Evolutionary conservation across 164 flowering plant species (phyloP), one percentile per base, ranked within the genome.

Genomic region (Kingdonia uniflora): DNA sequence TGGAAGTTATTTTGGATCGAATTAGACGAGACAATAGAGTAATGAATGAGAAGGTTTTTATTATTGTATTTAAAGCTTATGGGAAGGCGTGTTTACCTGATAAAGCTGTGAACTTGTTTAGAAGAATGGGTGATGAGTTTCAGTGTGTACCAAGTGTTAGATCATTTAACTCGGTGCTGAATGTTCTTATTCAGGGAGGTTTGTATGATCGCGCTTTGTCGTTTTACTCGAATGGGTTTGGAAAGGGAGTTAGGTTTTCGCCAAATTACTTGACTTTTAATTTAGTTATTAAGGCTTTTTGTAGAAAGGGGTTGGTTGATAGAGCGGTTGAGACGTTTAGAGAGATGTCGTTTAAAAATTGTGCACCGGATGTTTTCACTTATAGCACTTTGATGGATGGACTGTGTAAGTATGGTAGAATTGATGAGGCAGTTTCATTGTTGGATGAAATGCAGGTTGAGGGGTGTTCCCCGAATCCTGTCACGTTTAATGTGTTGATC

Each of bases 381-480:
- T 87, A 80, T 52, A 62, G 78, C 58, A 91, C 95, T 14, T 60
- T 91, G 71, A 91, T 91, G 89, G 90, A 84, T 73, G 96, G 96
- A 42, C 67, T 91, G 72, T 91, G 92, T 63, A 84, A 85, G 65
- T 80, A 69, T 51, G 61, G 64, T 51, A 74, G 95, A 54, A 74
- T 76, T 46, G 85, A 90, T 46, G 97, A 90, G 56, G 97, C 96
- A 0, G 69, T 85, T 52, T 76, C 70, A 0, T 53, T 91, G 66
- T 72, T 87, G 74, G 97, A 87, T 65, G 97, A 91, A 71, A 91
- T 91, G 96, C 97, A 87, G 62, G 65, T 73, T 35, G 96, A 91
- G 54, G 95, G 95, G 11, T 79, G 87, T 50, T 73, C 71, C 47
- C 97, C 94, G 0, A 76, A 26, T 47, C 45, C 74, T 0, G 86